phyloP scores from a whole-genome alignment of 345 rosid species.

The Euphorbia pulcherrima region DNA sequence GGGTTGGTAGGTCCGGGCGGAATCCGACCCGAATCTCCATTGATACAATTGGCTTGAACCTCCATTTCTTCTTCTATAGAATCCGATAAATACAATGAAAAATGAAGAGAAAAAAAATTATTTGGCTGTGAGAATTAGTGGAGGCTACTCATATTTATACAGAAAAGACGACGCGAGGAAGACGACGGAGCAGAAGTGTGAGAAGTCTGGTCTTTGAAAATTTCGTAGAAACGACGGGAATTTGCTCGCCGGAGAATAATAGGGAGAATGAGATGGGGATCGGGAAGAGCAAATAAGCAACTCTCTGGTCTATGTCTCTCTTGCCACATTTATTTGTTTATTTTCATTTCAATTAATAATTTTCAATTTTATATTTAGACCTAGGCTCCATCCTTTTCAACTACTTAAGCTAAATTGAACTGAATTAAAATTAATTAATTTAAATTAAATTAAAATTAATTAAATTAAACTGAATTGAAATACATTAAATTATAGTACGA shows the following conservation, averaged over 20 bases:
- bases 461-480: too few species aligned
- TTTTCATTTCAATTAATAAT: neutral
- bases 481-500: too few species aligned
- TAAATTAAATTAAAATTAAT: too few species aligned
- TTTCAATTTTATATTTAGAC: too few species aligned
- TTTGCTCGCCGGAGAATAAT: neutral
- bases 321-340: neutral
- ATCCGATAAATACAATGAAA: neutral
- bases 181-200: neutral
- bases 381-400: too few species aligned
- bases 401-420: too few species aligned
- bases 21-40: slow-evolving; percentile 32
- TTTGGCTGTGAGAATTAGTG: neutral
- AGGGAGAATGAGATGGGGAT: neutral
- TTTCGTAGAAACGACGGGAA: slow-evolving; percentile 9
- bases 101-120: neutral
- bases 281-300: neutral
- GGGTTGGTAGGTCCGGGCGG: slow-evolving; percentile 72
- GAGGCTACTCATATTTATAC: neutral
- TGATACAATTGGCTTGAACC: slow-evolving; percentile 17
- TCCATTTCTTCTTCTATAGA: slow-evolving; percentile 1
- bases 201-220: neutral
- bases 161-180: neutral
- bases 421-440: too few species aligned
- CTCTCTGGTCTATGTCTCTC: neutral